Conservation (phyloP, 2,329 filamentous ascomycete species). For the Fusarium azukiicola region DNA sequence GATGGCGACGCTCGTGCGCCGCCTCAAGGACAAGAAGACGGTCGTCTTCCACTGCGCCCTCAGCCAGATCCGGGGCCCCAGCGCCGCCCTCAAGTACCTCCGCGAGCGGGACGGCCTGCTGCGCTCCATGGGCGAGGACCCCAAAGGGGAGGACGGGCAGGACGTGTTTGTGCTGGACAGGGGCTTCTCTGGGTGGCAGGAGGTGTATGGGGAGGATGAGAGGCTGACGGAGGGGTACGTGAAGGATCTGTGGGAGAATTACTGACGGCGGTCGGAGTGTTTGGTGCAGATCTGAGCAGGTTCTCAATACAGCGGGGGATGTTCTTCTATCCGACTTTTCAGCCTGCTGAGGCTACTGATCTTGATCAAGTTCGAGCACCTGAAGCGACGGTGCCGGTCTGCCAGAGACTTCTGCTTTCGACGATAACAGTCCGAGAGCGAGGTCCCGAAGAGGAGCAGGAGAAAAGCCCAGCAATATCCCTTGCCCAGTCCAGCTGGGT, state of each 20-base stretch:
- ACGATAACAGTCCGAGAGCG: neutral
- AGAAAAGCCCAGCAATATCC: conserved; percentile 6
- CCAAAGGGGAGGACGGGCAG: conserved; percentile 81
- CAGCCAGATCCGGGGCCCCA: conserved; percentile 93
- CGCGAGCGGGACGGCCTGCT: conserved; percentile 81
- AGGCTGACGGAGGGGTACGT: conserved; percentile 91
- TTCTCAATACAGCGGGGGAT: neutral
- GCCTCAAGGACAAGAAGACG: conserved; percentile 87
- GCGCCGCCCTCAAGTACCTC: conserved; percentile 90
- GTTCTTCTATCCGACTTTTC: neutral
- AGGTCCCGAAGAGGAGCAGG: neutral
- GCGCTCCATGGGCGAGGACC: conserved; percentile 55
- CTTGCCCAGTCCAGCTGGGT: neutral
- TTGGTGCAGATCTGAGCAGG: neutral
- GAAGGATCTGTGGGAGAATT: conserved; percentile 90
- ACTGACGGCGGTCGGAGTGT: conserved; percentile 53
- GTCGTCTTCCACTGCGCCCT: conserved; percentile 98
- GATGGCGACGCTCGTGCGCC: conserved; percentile 91
- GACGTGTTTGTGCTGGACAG: conserved; percentile 90
- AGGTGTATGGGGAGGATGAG: conserved; percentile 88
- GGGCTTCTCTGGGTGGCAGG: conserved; percentile 95
- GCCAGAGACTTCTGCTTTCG: neutral
- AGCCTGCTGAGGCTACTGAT: neutral
- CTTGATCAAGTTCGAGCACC: neutral
- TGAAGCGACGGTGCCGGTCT: neutral